phyloP scores from a whole-genome alignment of 805 yeast species.

The Hagleromyces aurorensis region DNA sequence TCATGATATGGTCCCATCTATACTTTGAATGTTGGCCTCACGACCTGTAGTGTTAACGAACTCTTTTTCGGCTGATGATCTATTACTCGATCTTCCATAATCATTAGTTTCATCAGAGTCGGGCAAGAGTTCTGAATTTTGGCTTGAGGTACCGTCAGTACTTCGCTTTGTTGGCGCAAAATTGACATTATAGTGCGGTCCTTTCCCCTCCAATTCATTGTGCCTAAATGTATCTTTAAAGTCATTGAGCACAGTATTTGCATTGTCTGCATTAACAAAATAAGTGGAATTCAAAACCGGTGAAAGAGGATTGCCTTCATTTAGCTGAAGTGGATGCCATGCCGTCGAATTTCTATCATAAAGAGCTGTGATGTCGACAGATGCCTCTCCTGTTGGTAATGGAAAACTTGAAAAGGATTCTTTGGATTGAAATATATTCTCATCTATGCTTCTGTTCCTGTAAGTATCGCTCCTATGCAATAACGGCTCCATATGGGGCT shows the following conservation, averaged over 20 bases:
- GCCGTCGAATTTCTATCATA: conserved; percentile 23
- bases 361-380: conserved; percentile 34
- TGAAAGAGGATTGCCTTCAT: conserved; percentile 7
- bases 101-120: no score
- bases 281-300: conserved; percentile 12
- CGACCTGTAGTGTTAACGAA: conserved; percentile 6
- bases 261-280: conserved; percentile 14
- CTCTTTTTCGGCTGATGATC: conserved; percentile 8
- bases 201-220: no score
- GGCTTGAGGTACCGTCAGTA: no score
- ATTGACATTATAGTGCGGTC: no score
- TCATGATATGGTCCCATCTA: conserved; percentile 3
- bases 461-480: conserved; percentile 15
- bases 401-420: conserved; percentile 23
- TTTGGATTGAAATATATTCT: conserved; percentile 22
- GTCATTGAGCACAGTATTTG: conserved; percentile 19
- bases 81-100: no score
- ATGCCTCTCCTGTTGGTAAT: conserved; percentile 21
- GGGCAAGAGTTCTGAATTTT: conserved; percentile 2
- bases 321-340: conserved; percentile 24
- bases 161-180: no score
- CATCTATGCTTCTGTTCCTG: conserved; percentile 12
- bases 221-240: conserved; percentile 16
- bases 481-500: conserved; percentile 25
- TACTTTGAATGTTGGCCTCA: conserved; percentile 5